Base-by-base conservation (phyloP, 768 basidiomycete genomes). In the Boletus sp. region DNA sequence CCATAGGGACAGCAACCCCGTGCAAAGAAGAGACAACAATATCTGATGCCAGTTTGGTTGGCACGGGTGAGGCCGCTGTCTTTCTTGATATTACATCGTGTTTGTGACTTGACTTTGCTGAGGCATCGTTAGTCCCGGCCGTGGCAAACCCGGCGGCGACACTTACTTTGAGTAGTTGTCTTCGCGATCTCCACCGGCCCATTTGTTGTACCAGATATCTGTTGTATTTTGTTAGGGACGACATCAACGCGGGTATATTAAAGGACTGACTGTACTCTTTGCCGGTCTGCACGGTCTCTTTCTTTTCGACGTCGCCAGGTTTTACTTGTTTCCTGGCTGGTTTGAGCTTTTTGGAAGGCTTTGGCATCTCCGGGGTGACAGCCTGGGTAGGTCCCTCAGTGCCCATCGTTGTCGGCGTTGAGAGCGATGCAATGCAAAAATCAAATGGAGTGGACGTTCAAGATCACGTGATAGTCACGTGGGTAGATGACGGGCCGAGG, bases 191-290 rank as follows among this genome's bases (percentile, higher is more conserved):
- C 96, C 97, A 50, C 97, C 97, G n/a, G 97, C 97, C 96, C 96
- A 98, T 75, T 97, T 96, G 73, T 98, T 94, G 70, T 96, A 98
- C 96, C 97, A 99, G 48, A 96, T 90, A 72, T 99, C 90, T 90
- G 55, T 59, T 33, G 50, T 61, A 47, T 30, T 5, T 17, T 23
- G 43, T 62, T 33, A 66, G 57, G 35, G 8, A 43, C 47, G 9
- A 15, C 32, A n/a, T 42, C 43, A 21, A 50, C 35, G 29, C 30
- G 9, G 34, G 4, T 1, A 14, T 4, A n/a, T 5, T 23, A 29
- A 53, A 34, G 21, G 50, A 83, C 88, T 64, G 62, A 95, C 94
- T 98, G 75, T 96, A 97, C 69, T 97, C 94, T 71, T 96, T 96
- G 46, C 94, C 94, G 0, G 93, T 92, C 72, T 98, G 94, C 9